These are phyloP conservation scores for Magnaporthales sp. DNA, from an alignment of 2,329 filamentous ascomycete genomes.

Conservation along the genomic window DNA sequence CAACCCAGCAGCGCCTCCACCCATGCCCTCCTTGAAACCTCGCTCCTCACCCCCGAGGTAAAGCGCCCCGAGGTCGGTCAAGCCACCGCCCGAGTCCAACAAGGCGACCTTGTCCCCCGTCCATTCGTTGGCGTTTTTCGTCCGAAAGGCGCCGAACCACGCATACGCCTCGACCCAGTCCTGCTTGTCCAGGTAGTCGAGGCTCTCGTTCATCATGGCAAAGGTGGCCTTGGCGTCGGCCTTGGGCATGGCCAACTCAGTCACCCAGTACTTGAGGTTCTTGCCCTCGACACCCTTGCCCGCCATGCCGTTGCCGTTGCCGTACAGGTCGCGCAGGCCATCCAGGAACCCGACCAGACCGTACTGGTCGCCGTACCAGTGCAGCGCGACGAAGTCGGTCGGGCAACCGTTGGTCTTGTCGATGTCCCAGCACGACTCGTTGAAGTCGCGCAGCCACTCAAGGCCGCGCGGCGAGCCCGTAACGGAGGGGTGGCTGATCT, in stretches of 20 bases:
- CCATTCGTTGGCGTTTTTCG: constrained; percentile 51
- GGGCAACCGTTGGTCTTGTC: constrained; percentile 44
- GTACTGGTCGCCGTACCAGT: constrained; percentile 63
- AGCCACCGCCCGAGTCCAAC: constrained; percentile 56
- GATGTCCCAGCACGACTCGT: constrained; percentile 53
- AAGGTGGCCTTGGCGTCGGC: constrained; percentile 42
- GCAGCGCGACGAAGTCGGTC: constrained; percentile 52
- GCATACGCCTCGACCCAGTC: constrained; percentile 60
- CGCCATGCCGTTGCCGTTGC: constrained; percentile 9
- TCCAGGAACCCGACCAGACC: constrained; percentile 60
- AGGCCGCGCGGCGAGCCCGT: constrained; percentile 53
- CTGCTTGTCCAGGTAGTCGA: constrained; percentile 57
- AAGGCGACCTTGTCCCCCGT: constrained; percentile 66
- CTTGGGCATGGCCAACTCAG: constrained; percentile 29
- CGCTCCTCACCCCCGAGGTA: constrained; percentile 52
- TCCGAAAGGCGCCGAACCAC: constrained; percentile 65
- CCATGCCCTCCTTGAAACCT: constrained; percentile 26
- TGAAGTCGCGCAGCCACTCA: constrained; percentile 59
- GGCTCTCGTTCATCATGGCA: constrained; percentile 57
- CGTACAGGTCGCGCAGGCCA: constrained; percentile 28
- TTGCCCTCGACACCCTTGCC: neutral
- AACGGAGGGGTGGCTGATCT: constrained; percentile 62
- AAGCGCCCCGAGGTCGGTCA: constrained; percentile 70
- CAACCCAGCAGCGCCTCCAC: constrained; percentile 6
- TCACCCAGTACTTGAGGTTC: constrained; percentile 26